Evolutionary conservation across 208 protist genomes (phyloP), one percentile per base, ranked within the genome.

Genomic region (Leptomonas pyrrhocoris): DNA sequence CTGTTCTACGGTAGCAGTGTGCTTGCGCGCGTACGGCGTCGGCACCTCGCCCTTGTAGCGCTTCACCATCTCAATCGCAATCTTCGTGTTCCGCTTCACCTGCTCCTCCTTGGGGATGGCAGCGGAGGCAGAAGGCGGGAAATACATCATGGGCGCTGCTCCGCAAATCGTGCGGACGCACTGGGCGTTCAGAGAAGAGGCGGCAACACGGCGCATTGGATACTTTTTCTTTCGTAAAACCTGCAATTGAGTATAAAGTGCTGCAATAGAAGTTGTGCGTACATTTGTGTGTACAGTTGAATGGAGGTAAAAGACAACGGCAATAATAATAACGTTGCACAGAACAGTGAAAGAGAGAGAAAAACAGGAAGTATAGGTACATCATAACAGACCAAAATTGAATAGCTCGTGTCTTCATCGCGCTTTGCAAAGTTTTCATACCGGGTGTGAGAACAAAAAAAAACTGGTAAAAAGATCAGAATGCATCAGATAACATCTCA

Each of bases 51-150:
- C 91, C 73, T 95, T 94, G 82, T 88, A 90, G 62, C 89, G 80
- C 70, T 86, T 85, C 31, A 97, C 85, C 89, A 97, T 94, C 70
- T 96, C 88, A 62, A 97, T 73, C 16, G 93, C 93, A 43, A 95
- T 93, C 58, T 86, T 87, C 43, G 93, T 97, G 83, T 97, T 97
- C 68, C 74, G 75, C 73, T 90, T 90, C 23, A 94, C 58, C 79
- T 96, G 91, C 77, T 94, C 83, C 57, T 95, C 91, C 62, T 87
- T 83, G 42, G 79, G 78, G 38, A 77, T 58, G 51, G 84, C 74
- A 46, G 81, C 48, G 62, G 58, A 61, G 12, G 80, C 31, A 16
- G 64, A 38, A 16, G 83, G 69, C 28, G 93, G 83, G 68, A 97
- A 95, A 83, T 96, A 94, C 30, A 97, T 81, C 36, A 96, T 70